Evolutionary conservation across 1,284 basidiomycete species (phyloP).

Genomic region (Sporisorium scitamineum): DNA sequence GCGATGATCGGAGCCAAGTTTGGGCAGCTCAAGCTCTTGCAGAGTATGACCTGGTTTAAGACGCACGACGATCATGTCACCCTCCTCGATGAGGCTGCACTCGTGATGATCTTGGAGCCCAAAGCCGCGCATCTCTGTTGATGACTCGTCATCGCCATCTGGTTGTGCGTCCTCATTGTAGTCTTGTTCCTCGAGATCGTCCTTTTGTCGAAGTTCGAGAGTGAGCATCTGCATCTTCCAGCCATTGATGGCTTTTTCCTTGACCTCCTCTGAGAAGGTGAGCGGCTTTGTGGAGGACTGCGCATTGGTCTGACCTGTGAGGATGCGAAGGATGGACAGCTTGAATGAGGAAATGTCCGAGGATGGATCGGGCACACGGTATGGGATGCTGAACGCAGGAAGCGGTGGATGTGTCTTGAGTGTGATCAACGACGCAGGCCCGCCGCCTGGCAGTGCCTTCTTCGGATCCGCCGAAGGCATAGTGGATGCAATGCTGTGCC

Average conservation of each 20-base stretch:
- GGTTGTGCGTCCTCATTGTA: not conserved
- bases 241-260: conserved; percentile 63
- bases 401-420: conserved; percentile 60
- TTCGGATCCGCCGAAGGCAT: conserved; percentile 39
- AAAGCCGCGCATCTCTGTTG: conserved; percentile 49
- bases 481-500: not conserved
- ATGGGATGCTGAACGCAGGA: conserved; percentile 61
- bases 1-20: conserved; percentile 47
- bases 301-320: conserved; percentile 58
- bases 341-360: conserved; percentile 59
- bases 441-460: conserved; percentile 36
- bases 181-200: conserved; percentile 48
- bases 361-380: conserved; percentile 57
- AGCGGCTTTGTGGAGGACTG: conserved; percentile 46
- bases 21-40: conserved; percentile 59
- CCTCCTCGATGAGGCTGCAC: conserved; percentile 65
- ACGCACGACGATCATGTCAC: conserved; percentile 64
- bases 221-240: conserved; percentile 67
- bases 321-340: conserved; percentile 60
- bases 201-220: conserved; percentile 63
- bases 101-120: conserved; percentile 65
- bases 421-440: conserved; percentile 50
- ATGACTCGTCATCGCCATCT: not conserved
- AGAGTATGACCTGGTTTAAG: conserved; percentile 47
- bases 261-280: conserved; percentile 64